Percentiles rank a stretch among this genome's conserved stretches.
These are phyloP conservation scores for Cyclotella choctawhatcheeana DNA, from an alignment of 108 stramenopile genomes.

Conservation along the genomic window DNA sequence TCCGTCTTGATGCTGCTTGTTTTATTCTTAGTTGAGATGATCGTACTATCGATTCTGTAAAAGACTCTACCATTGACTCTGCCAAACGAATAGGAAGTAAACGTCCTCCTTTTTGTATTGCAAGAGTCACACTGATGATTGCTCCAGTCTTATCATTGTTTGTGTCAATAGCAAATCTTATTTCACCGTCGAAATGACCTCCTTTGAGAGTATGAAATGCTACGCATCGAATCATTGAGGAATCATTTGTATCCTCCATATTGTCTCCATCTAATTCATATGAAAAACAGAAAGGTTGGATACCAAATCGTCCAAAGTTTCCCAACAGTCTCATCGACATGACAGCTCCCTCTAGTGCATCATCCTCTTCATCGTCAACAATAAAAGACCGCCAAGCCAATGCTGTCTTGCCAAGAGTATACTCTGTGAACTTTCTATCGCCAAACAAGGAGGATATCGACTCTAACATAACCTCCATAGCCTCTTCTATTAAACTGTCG, in stretches of 20 bases:
- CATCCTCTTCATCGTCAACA: conserved; percentile 31
- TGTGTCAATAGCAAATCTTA: conserved; percentile 51
- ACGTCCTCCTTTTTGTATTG: conserved; percentile 62
- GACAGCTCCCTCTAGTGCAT: conserved; percentile 41
- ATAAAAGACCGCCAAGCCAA: conserved; percentile 42
- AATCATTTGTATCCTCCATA: conserved; percentile 21
- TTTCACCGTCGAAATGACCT: conserved; percentile 79
- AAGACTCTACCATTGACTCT: conserved; percentile 40
- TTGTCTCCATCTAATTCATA: conserved; percentile 45
- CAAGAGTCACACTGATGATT: conserved; percentile 49
- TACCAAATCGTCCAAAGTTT: conserved; percentile 68
- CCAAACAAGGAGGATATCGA: conserved; percentile 51
- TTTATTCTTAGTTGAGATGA: conserved; percentile 55
- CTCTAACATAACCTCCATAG: conserved; percentile 45
- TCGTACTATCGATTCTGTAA: conserved; percentile 58
- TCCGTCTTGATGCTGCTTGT: conserved; percentile 60
- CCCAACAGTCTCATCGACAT: conserved; percentile 68
- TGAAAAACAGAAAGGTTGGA: conserved; percentile 54
- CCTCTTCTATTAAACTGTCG: conserved; percentile 19
- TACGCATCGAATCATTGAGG: conserved; percentile 35
- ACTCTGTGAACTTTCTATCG: conserved; percentile 72
- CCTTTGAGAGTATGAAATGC: conserved; percentile 66
- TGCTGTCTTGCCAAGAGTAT: conserved; percentile 41
- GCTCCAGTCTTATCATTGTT: conserved; percentile 20
- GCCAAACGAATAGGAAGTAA: conserved; percentile 44